Conservation (phyloP, 1,284 basidiomycete species). For the Irpex lacteus region DNA sequence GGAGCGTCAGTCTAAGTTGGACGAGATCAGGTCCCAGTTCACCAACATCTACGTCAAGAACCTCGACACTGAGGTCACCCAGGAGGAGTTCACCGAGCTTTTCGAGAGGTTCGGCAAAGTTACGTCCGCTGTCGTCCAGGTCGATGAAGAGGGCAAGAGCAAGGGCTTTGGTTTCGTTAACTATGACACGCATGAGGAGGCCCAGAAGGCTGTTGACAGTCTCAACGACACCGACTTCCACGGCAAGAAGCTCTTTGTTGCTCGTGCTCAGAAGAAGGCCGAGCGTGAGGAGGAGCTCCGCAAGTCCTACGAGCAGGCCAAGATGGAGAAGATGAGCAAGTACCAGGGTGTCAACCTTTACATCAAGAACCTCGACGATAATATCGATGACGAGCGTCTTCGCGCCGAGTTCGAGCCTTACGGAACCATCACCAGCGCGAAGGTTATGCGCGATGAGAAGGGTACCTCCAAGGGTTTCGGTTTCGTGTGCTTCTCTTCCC, state of each 20-base stretch:
- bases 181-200: slow-evolving; percentile 91
- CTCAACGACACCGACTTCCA: slow-evolving; percentile 88
- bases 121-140: slow-evolving; percentile 84
- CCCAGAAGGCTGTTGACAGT: slow-evolving; percentile 85
- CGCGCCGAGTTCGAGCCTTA: slow-evolving; percentile 95
- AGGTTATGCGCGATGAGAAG: slow-evolving; percentile 99
- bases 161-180: slow-evolving; percentile 99
- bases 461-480: slow-evolving; percentile 93
- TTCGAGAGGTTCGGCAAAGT: slow-evolving; percentile 83
- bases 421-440: slow-evolving; percentile 97
- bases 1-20: slow-evolving; percentile 97
- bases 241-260: slow-evolving; percentile 92
- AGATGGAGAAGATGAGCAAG: slow-evolving; percentile 98
- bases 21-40: slow-evolving; percentile 95
- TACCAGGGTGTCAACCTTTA: slow-evolving; percentile 99
- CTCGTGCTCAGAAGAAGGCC: slow-evolving; percentile 97
- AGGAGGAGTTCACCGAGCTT: slow-evolving; percentile 86
- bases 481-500: slow-evolving; percentile 98
- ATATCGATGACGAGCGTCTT: slow-evolving; percentile 94
- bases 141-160: slow-evolving; percentile 87
- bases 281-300: slow-evolving; percentile 98
- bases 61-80: slow-evolving; percentile 80
- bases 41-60: slow-evolving; percentile 99
- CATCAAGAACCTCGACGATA: slow-evolving; percentile 97
- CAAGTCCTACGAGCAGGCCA: slow-evolving; percentile 91